Evolutionary conservation across 371 early-diverging fungal species (phyloP).

Genomic region (Syncephalastrum sp.): DNA sequence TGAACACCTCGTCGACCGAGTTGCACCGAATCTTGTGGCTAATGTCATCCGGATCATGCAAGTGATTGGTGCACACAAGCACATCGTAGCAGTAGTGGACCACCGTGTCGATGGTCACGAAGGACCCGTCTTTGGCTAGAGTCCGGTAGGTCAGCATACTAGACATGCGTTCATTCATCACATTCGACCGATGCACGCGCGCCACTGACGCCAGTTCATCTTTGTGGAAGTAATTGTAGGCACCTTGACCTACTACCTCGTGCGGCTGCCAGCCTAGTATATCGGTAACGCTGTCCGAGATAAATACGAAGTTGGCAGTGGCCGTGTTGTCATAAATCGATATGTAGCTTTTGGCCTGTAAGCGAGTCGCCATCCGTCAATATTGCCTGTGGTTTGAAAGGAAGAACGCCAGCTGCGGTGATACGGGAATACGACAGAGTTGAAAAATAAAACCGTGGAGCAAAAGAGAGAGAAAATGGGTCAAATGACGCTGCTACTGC

Average conservation of each 20-base stretch:
- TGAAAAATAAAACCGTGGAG: background rate
- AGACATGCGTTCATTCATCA: slow-evolving; percentile 50
- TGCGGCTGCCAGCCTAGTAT: slow-evolving; percentile 52
- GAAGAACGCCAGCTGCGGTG: background rate
- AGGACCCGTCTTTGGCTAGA: slow-evolving; percentile 35
- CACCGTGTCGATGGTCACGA: slow-evolving; percentile 26
- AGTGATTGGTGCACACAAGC: slow-evolving; percentile 27
- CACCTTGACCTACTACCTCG: slow-evolving; percentile 45
- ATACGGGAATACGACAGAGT: slow-evolving; percentile 1
- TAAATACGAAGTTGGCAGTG: slow-evolving; percentile 40
- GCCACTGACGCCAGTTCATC: slow-evolving; percentile 37
- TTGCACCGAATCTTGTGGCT: slow-evolving; percentile 22
- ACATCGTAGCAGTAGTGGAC: slow-evolving; percentile 42
- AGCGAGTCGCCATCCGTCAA: slow-evolving; percentile 4
- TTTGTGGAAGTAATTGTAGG: slow-evolving; percentile 47
- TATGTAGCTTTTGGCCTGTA: slow-evolving; percentile 35
- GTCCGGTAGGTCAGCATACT: slow-evolving; percentile 28
- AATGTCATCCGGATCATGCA: slow-evolving; percentile 13
- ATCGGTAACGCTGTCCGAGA: slow-evolving; percentile 48
- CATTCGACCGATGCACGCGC: slow-evolving; percentile 38
- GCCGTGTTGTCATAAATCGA: slow-evolving; percentile 58
- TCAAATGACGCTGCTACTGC: too few species aligned
- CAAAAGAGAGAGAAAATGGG: background rate
- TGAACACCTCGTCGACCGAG: slow-evolving; percentile 32
- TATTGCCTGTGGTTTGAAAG: background rate